These are phyloP conservation scores for Cladosporium sphaerospermum DNA, from an alignment of 2,329 filamentous ascomycete genomes.

Conservation along the genomic window DNA sequence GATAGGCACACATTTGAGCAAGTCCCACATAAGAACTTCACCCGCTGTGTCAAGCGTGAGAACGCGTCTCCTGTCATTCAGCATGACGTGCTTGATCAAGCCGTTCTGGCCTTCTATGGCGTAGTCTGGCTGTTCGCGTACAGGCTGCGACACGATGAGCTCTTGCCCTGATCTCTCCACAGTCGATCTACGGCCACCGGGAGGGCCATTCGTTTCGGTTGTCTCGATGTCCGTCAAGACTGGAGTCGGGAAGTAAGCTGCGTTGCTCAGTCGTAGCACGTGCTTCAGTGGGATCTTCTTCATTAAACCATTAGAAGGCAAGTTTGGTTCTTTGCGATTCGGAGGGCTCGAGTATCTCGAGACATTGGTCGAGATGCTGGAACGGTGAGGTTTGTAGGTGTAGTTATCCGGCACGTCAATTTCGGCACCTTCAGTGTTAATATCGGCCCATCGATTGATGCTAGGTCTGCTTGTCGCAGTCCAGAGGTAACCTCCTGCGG, in stretches of 20 bases:
- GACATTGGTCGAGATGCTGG: constrained; percentile 43
- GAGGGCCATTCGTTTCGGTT: constrained; percentile 48
- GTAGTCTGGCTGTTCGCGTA: constrained; percentile 41
- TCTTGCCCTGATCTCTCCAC: constrained; percentile 8
- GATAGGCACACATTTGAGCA: constrained; percentile 80
- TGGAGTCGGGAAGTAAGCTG: constrained; percentile 62
- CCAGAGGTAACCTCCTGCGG: constrained; percentile 73
- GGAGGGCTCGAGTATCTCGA: constrained; percentile 36
- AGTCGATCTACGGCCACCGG: constrained; percentile 4
- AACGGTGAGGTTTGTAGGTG: constrained; percentile 47
- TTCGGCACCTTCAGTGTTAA: constrained; percentile 68
- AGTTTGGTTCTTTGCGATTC: constrained; percentile 21
- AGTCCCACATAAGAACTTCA: constrained; percentile 91
- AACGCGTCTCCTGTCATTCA: constrained; percentile 85
- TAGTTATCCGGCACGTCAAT: constrained; percentile 52
- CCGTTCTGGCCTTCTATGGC: constrained; percentile 89
- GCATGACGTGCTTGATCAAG: constrained; percentile 81
- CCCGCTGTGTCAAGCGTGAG: constrained; percentile 91
- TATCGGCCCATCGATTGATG: constrained; percentile 84
- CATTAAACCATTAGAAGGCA: constrained; percentile 25
- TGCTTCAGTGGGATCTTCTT: constrained; percentile 71
- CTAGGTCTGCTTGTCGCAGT: constrained; percentile 84
- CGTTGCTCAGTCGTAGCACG: constrained; percentile 76
- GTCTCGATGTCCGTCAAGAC: constrained; percentile 33
- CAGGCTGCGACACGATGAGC: constrained; percentile 29